Percentiles rank a stretch among this genome's conserved stretches.
phyloP scores from a whole-genome alignment of 306 rosid genomes.

The Cucurbita argyrosperma region DNA sequence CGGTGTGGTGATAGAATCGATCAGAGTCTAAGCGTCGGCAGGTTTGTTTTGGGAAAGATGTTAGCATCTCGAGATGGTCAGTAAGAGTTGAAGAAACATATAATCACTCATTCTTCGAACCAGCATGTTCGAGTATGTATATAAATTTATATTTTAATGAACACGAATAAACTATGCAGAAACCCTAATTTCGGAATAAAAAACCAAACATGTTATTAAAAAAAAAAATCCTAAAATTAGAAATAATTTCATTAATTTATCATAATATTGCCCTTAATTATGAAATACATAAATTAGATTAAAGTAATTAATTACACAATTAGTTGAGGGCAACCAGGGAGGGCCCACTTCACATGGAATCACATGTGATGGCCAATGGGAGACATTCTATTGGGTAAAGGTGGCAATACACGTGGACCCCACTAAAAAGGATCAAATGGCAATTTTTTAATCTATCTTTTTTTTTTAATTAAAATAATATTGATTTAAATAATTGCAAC shows the following conservation, averaged over 20 bases:
- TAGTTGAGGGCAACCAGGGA: constrained; percentile 12
- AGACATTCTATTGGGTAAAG: constrained; percentile 17
- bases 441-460: constrained; percentile 15
- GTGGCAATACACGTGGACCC: constrained; percentile 23
- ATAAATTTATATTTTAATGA: too few relatives aligned
- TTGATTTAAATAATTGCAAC: constrained; percentile 15
- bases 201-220: too few relatives aligned
- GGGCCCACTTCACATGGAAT: constrained; percentile 57
- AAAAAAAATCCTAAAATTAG: too few relatives aligned
- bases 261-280: not conserved
- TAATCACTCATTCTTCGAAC: not conserved
- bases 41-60: not conserved
- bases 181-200: too few relatives aligned
- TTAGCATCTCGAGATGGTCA: not conserved
- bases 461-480: constrained; percentile 11
- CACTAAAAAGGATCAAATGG: constrained; percentile 2
- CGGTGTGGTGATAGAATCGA: not conserved
- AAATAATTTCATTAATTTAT: not conserved
- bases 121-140: not conserved
- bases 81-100: not conserved
- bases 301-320: not conserved
- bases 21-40: not conserved
- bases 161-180: too few relatives aligned
- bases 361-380: constrained; percentile 33
- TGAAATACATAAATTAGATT: not conserved